Base-by-base conservation (phyloP, 176 grass and related monocot species). In the Phoenix dactylifera region DNA sequence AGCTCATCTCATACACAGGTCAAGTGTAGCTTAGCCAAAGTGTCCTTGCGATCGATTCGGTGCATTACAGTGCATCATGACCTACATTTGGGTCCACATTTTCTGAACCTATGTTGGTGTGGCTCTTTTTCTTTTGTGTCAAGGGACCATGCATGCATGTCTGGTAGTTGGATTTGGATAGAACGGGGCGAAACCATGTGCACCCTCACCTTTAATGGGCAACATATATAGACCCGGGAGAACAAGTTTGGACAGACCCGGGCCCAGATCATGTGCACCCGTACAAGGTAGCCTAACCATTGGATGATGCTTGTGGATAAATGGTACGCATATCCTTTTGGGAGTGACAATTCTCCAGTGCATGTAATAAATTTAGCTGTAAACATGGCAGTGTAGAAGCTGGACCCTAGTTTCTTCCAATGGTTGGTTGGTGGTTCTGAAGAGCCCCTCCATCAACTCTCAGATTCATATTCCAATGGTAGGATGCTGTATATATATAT, bases 221-320 rank as follows among this genome's bases (percentile, higher is more conserved):
- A 64, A 69, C 35, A 68, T 20, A 20, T 20, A 20, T 35, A 28
- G 26, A 75, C 24, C 55, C 22, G 25, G 62, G 24, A 23, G 18
- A 28, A 15, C 50, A 39, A 30, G 55, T 64, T 70, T 58, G 53
- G 77, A 80, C 56, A 87, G 6, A 35, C 60, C 44, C 22, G 53
- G 77, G 50, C 66, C 70, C 66, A 65, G 76, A 28, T 50, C 84
- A 81, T 84, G 80, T 87, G 73, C 72, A 1, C 18, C 39, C 77
- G 74, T 51, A 74, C 70, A 73, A 74, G 52, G 74, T 70, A 74
- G 77, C 59, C 72, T 70, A 32, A 56, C 35, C 35, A 44, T 44
- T 44, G 1, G 35, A 10, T 44, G 35, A 12, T 3, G 12, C 35
- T 44, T 44, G 9, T 44, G 1, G 9, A 12, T 44, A 1, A 14